Evolutionary conservation across 805 yeast genomes (phyloP).

Genomic region (Metschnikowia picachoensis): DNA sequence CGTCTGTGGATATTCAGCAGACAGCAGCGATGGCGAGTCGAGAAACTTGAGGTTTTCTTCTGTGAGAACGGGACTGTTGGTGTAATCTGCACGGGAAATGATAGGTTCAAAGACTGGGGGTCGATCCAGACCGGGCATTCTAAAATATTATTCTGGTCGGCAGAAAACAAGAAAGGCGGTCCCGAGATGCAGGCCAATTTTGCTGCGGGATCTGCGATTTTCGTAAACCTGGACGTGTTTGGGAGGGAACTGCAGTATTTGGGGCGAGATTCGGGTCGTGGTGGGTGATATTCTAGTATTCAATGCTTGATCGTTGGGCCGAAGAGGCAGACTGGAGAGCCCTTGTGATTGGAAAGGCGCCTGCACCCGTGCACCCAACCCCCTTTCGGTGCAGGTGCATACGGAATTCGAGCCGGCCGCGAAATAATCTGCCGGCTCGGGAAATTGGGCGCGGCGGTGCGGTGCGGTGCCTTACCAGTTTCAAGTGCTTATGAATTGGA

Average conservation of each 20-base stretch:
- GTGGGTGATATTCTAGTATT: not conserved
- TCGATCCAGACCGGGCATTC: slow-evolving; percentile 10
- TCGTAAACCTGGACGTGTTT: not conserved
- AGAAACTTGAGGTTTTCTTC: slow-evolving; percentile 5
- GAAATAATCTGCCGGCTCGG: no score
- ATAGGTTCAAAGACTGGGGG: slow-evolving; percentile 1
- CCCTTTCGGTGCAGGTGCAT: slow-evolving; percentile 4
- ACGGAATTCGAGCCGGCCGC: not conserved
- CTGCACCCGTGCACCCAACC: slow-evolving; percentile 9
- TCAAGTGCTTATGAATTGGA: not conserved
- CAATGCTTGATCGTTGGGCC: not conserved
- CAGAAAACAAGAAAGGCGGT: not conserved
- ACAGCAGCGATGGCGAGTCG: slow-evolving; percentile 7
- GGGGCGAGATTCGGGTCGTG: not conserved
- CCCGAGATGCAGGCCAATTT: not conserved
- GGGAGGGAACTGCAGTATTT: not conserved
- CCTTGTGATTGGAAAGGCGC: slow-evolving; percentile 8
- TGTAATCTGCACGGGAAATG: not conserved
- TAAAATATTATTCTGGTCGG: not conserved
- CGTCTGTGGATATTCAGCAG: slow-evolving; percentile 14
- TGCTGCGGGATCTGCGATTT: not conserved
- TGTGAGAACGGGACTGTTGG: slow-evolving; percentile 2
- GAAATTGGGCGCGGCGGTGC: not conserved
- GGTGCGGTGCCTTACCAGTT: not conserved
- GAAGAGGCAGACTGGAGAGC: slow-evolving; percentile 8